These are phyloP conservation scores for Andrographis paniculata DNA, from an alignment of 305 asterid genomes.

Conservation along the genomic window DNA sequence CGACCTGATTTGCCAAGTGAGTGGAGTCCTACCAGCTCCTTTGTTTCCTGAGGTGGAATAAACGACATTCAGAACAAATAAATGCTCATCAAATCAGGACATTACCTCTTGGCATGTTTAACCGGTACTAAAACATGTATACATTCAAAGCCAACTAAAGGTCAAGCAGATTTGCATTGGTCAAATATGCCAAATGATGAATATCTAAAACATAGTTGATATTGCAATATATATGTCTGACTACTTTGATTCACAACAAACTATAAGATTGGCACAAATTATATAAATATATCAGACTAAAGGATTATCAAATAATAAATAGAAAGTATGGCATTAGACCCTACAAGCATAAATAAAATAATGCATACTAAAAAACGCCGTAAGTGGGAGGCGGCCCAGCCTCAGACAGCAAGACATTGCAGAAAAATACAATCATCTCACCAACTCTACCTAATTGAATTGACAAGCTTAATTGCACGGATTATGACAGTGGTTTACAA, in stretches of 20 bases:
- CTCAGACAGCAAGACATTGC: background rate
- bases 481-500: background rate
- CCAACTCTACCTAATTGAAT: background rate
- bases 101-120: no score
- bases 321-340: no score
- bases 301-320: no score
- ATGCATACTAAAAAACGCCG: no score
- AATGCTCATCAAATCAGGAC: background rate
- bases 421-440: background rate
- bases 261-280: no score
- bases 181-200: background rate
- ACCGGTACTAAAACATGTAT: no score
- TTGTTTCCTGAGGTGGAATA: conserved; percentile 28
- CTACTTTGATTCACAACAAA: no score
- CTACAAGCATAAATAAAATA: no score
- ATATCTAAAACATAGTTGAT: background rate
- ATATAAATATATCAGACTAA: background rate
- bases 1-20: conserved; percentile 46
- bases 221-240: no score
- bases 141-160: no score
- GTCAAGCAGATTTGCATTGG: background rate
- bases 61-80: background rate
- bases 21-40: conserved; percentile 39
- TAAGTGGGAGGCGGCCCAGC: no score
- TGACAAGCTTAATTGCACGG: background rate